Evolutionary conservation across 345 rosid genomes (phyloP).

Genomic region (Eucalyptus brandiana): DNA sequence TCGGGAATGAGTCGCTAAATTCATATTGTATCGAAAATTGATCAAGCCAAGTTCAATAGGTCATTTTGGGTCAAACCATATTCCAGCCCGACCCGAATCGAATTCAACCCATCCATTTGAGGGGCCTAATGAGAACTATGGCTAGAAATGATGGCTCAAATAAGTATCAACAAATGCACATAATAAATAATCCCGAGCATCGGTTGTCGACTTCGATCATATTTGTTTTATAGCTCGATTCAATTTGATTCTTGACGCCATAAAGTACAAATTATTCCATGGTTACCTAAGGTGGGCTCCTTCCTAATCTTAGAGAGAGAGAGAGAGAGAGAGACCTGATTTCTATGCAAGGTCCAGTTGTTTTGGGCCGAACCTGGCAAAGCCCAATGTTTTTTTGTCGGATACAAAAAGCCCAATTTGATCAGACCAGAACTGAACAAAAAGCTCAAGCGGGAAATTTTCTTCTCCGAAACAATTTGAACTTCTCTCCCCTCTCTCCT

Average conservation of each 20-base stretch:
- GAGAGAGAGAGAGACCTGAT: background rate
- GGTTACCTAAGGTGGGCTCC: background rate
- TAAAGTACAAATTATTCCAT: background rate
- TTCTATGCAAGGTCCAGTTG: background rate
- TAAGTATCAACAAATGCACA: background rate
- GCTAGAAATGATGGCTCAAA: background rate
- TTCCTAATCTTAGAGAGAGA: background rate
- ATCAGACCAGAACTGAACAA: background rate
- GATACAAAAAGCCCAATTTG: background rate
- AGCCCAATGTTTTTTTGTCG: background rate
- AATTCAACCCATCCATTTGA: background rate
- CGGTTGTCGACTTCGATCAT: background rate
- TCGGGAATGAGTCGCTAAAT: rapidly evolving
- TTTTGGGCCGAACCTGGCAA: background rate
- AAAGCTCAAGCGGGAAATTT: background rate
- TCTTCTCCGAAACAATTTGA: background rate
- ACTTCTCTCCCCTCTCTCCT: background rate
- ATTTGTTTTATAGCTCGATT: background rate
- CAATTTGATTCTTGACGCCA: background rate
- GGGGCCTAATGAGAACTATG: background rate
- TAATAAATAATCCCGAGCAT: background rate
- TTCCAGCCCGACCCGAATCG: rapidly evolving
- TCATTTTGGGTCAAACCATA: background rate
- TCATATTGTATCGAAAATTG: rapidly evolving
- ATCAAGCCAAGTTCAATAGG: background rate